Evolutionary conservation across 306 rosid genomes (phyloP).

Genomic region (Cucurbita pepo): DNA sequence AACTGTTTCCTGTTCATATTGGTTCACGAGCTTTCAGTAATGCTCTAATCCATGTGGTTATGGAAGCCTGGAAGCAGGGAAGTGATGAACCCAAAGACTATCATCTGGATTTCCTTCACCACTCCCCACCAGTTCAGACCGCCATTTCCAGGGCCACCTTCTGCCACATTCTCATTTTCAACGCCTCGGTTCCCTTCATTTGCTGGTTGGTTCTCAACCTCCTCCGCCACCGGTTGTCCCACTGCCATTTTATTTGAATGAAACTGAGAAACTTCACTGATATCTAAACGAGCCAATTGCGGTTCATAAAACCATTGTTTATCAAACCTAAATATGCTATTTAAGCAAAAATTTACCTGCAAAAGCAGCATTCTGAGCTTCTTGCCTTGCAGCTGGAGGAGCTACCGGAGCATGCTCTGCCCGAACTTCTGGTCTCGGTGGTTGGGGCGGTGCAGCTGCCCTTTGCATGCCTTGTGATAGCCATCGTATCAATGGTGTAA

Average conservation of each 20-base stretch:
- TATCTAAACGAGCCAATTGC: not conserved
- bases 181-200: slow-evolving; percentile 29
- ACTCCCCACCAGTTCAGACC: slow-evolving; percentile 89
- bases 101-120: slow-evolving; percentile 86
- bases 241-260: slow-evolving; percentile 19
- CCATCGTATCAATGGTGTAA: slow-evolving; percentile 78
- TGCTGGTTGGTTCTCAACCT: slow-evolving; percentile 33
- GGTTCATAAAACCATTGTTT: not conserved
- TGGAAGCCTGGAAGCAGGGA: slow-evolving; percentile 95
- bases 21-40: not conserved
- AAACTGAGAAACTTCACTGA: not conserved
- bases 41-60: slow-evolving; percentile 44
- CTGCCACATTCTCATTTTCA: slow-evolving; percentile 50
- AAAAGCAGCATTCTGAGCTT: slow-evolving; percentile 41
- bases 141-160: slow-evolving; percentile 39
- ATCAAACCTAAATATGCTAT: not conserved
- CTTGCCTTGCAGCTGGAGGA: slow-evolving; percentile 59
- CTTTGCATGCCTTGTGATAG: slow-evolving; percentile 92
- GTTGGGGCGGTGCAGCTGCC: slow-evolving; percentile 88
- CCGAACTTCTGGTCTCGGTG: slow-evolving; percentile 66
- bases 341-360: slow-evolving; percentile 31
- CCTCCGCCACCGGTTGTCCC: slow-evolving; percentile 45
- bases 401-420: slow-evolving; percentile 47
- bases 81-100: slow-evolving; percentile 85
- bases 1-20: not conserved